Base-by-base conservation (phyloP, 306 rosid genomes). In the Prunus salicina region DNA sequence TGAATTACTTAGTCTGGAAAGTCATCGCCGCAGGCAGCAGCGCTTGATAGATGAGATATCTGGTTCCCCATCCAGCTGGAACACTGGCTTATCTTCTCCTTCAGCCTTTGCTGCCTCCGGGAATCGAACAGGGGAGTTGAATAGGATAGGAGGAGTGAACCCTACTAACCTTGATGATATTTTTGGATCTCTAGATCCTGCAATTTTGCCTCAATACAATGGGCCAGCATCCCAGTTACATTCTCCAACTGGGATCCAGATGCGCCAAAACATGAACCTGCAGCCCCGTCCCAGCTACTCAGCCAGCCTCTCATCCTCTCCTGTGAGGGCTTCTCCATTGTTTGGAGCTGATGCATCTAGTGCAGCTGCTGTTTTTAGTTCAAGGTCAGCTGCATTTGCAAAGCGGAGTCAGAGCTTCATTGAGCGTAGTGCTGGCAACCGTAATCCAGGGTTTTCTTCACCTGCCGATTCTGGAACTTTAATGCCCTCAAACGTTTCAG, bases 341-440 rank as follows among this genome's bases (percentile, higher is more conserved):
- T 84, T 71, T 69, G 84, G 83, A 7, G 69, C 70, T 75, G 84
- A 83, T 55, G 64, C 76, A 69, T 65, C 87, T 28, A 61, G 82
- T 49, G 86, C 89, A 2, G 58, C 86, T 2, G 66, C 80, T 18
- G 86, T 76, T 46, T 72, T 85, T 64, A 85, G 84, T 81, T 58
- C 92, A 30, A 82, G 96, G 74, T 76, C 81, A 27, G 84, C 87
- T 73, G 89, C 91, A 18, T 89, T 91, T 43, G 81, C 93, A 8
- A 87, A 78, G 64, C 76, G 89, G 28, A 93, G 96, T 84, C 96
- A 88, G 75, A 89, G 97, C 83, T 88, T 91, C 72, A 73, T 87
- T 8, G 98, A 91, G 75, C 88, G 86, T 9, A 69, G 80, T 15
- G 73, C 52, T 30, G 77, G 43, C 41, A 93, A 77, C 70, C 73